These are phyloP conservation scores for Ephemerocybe angulata DNA, from an alignment of 768 basidiomycete species.

Conservation along the genomic window DNA sequence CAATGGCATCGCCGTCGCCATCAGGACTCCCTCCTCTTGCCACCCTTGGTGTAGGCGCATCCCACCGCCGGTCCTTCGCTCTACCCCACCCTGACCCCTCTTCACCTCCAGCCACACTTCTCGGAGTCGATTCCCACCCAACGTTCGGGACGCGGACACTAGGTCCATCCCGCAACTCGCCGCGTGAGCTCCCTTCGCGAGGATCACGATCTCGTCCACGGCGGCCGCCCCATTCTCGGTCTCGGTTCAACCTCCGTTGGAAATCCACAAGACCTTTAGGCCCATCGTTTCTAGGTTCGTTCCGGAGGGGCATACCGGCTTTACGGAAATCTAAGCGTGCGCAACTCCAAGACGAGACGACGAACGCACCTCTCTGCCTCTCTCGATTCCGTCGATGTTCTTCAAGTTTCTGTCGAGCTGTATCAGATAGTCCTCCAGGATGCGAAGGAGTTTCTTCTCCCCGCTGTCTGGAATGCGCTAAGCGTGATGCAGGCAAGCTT, in stretches of 20 bases:
- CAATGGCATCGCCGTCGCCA: conserved; percentile 57
- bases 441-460: conserved; percentile 93
- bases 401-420: conserved; percentile 66
- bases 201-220: conserved; percentile 54
- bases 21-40: conserved; percentile 68
- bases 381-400: conserved; percentile 72
- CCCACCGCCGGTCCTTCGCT: conserved; percentile 61
- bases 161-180: conserved; percentile 67
- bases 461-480: conserved; percentile 61
- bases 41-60: conserved; percentile 77
- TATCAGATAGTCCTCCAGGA: conserved; percentile 81
- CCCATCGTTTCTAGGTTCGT: conserved; percentile 52
- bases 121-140: conserved; percentile 92
- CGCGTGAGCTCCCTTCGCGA: conserved; percentile 22
- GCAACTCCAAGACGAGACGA: background rate
- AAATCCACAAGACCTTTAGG: conserved; percentile 89
- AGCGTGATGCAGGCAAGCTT: conserved; percentile 54
- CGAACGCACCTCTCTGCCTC: conserved; percentile 55
- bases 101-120: conserved; percentile 50
- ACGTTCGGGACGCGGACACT: conserved; percentile 89
- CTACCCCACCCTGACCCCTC: conserved; percentile 57
- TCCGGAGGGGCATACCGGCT: conserved; percentile 72
- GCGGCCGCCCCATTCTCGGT: conserved; percentile 46
- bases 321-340: conserved; percentile 7
- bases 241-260: conserved; percentile 85